phyloP scores from a whole-genome alignment of 2,329 filamentous ascomycete genomes.

The Phialophora expanda region DNA sequence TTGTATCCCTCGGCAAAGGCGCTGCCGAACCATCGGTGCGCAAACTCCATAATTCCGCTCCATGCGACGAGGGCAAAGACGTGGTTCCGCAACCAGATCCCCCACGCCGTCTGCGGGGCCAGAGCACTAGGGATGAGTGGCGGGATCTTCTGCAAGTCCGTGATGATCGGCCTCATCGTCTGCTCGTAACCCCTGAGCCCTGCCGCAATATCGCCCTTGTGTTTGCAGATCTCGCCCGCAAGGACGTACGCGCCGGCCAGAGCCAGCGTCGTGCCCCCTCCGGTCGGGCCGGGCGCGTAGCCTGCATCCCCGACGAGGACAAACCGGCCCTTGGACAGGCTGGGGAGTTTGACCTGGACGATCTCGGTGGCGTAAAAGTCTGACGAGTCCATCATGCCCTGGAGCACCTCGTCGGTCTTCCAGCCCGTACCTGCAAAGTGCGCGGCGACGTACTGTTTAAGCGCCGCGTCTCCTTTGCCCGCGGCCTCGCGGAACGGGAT shows the following conservation, averaged over 20 bases:
- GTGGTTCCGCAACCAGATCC: conserved; percentile 53
- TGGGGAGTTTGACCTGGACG: conserved; percentile 45
- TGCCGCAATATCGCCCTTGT: conserved; percentile 43
- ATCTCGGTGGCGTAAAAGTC: conserved; percentile 55
- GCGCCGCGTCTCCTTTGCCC: conserved; percentile 30
- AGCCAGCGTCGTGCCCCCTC: conserved; percentile 46
- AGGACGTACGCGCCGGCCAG: conserved; percentile 59
- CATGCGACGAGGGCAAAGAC: conserved; percentile 51
- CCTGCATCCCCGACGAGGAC: conserved; percentile 55
- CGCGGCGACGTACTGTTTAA: conserved; percentile 42
- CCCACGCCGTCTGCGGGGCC: conserved; percentile 55
- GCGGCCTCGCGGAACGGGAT: conserved; percentile 8
- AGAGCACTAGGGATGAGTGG: conserved; percentile 46
- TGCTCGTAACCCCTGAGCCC: conserved; percentile 47
- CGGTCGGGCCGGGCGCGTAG: conserved; percentile 47
- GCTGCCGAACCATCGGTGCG: conserved; percentile 43
- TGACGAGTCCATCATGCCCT: conserved; percentile 38
- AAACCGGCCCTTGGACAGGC: conserved; percentile 49
- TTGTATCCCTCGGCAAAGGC: conserved; percentile 44
- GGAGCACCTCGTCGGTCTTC: conserved; percentile 48
- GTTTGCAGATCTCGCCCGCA: conserved; percentile 54
- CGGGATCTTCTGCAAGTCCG: conserved; percentile 44
- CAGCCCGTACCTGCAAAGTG: conserved; percentile 48
- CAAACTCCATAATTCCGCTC: conserved; percentile 43
- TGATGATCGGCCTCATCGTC: conserved; percentile 46